Conservation (phyloP, 164 flowering plant species). For the Vitis amurensis region DNA sequence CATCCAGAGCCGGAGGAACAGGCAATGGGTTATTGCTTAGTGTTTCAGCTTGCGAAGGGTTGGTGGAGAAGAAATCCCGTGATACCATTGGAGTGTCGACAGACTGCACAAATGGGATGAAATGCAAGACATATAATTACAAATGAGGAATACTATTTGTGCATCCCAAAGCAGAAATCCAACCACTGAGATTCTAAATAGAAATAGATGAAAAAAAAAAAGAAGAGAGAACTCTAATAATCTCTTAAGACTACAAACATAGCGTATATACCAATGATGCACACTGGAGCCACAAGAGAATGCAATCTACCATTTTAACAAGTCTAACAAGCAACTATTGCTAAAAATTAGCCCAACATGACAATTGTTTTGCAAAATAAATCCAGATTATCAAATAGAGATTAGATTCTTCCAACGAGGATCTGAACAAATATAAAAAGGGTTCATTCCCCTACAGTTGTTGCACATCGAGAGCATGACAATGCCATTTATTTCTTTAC, state of each 20-base stretch:
- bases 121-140: neutral
- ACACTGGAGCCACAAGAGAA: neutral
- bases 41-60: slow-evolving; percentile 42
- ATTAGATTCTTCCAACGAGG: too few relatives aligned
- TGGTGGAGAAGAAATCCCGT: slow-evolving; percentile 45
- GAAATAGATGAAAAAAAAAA: neutral
- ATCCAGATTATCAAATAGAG: too few relatives aligned
- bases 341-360: neutral
- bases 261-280: neutral
- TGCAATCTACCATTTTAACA: neutral
- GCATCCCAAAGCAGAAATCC: neutral
- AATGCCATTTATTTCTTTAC: too few relatives aligned
- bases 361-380: neutral
- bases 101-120: slow-evolving; percentile 39
- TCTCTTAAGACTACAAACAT: too few relatives aligned
- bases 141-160: neutral
- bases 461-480: too few relatives aligned
- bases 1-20: slow-evolving; percentile 50
- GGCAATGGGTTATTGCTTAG: slow-evolving; percentile 36
- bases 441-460: too few relatives aligned
- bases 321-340: neutral
- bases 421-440: too few relatives aligned
- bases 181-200: neutral
- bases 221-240: neutral
- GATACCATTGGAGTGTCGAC: slow-evolving; percentile 49